Base-by-base conservation (phyloP, 495 filamentous ascomycete genomes). In the Pseudomonodictys pantanalensis region DNA sequence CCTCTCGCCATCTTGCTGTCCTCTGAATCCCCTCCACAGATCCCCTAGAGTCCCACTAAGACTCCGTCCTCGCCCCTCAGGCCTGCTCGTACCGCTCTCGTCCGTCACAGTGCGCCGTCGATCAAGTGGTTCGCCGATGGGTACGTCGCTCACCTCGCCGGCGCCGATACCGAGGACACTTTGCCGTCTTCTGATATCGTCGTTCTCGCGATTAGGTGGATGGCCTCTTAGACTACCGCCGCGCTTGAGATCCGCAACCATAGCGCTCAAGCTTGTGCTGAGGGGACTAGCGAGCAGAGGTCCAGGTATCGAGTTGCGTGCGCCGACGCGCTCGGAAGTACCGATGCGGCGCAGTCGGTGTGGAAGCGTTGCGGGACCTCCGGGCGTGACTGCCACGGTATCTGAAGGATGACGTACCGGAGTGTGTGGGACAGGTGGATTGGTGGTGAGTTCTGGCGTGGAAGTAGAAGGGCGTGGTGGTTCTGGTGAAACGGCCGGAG, bases 161-260 rank as follows among this genome's bases (percentile, higher is more conserved):
- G 28, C 55, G 6, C 61, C 61, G 28, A 58, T 64, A 22, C 55
- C 55, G 15, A 64, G 23, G 1, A 56, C 56, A 41, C 62, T 60
- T 26, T 56, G 56, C 25, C 56, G 2, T 26, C 56, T 50, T 18
- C 51, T 45, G 11, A 23, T 24, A 24, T 18, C 28, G 2, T 12
- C 28, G 2, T 12, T 26, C 17, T 49, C 43, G 18, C 33, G 11
- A 12, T 53, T 18, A 9, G 46, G 4, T 33, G 24, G 18, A 9
- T 28, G 41, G 18, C 42, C 17, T 11, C 65, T 18, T 9, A 56
- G 18, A 52, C 55, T 53, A 0, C 60, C 51, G 6, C 65, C 50
- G 12, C 60, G 60, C 39, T 58, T 60, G 8, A 64, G 26, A 24
- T 89, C 86, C 4, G 83, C 84, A n/a, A 74, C 71, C 48, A 74